Conservation (phyloP, 2,329 filamentous ascomycete species). For the Colletotrichum liaoningense region DNA sequence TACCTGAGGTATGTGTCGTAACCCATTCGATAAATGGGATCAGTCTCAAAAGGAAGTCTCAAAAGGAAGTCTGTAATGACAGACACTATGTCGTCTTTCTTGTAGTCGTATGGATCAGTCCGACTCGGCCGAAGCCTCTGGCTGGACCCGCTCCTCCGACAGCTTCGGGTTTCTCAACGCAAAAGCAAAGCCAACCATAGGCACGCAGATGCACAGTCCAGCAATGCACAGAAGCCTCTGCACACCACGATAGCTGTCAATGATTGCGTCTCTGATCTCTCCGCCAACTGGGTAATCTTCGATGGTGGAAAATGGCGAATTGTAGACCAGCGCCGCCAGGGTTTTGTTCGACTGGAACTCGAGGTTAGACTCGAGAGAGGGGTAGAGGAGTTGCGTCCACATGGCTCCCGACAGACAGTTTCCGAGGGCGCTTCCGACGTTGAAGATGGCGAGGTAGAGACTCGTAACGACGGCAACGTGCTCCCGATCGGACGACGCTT, state of each 20-base stretch:
- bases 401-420: constrained; percentile 54
- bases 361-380: constrained; percentile 45
- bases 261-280: constrained; percentile 30
- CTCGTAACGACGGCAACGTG: constrained; percentile 53
- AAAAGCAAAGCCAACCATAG: constrained; percentile 38
- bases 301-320: constrained; percentile 49
- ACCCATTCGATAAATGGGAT: too few relatives aligned
- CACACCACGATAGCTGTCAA: constrained; percentile 36
- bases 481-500: constrained; percentile 50
- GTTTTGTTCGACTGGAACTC: constrained; percentile 48
- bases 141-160: constrained; percentile 29
- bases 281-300: constrained; percentile 45
- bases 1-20: neutral
- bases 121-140: constrained; percentile 7
- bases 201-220: constrained; percentile 38
- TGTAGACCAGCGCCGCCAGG: constrained; percentile 50
- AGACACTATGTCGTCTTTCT: neutral
- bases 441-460: constrained; percentile 54
- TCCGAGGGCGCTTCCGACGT: constrained; percentile 54
- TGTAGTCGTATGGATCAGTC: neutral
- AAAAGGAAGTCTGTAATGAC: neutral
- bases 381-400: constrained; percentile 54
- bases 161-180: constrained; percentile 37
- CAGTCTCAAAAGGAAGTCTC: neutral
- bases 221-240: constrained; percentile 38